A percentile compares a stretch with the other conserved stretches of the same genome.
Conservation (phyloP, 2,329 filamentous ascomycete genomes). For the Hymenoscyphus occultus region DNA sequence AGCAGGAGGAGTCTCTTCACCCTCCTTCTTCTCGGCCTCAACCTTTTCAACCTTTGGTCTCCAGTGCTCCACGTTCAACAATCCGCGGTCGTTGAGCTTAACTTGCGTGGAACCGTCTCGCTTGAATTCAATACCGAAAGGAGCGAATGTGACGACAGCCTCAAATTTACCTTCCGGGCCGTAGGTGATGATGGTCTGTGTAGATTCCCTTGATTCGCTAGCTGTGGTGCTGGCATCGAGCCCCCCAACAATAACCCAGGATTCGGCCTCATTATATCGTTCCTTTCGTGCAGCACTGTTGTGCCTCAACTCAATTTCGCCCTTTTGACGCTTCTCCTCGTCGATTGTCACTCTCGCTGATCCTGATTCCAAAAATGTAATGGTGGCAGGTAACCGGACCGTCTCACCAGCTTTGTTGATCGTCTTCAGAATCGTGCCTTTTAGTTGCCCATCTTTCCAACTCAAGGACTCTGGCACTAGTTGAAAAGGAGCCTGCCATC, state of each 20-base stretch:
- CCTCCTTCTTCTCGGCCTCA: constrained; percentile 37
- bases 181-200: constrained; percentile 73
- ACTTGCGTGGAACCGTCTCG: constrained; percentile 79
- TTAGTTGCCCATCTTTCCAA: constrained; percentile 76
- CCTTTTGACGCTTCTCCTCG: constrained; percentile 85
- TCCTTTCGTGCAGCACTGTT: constrained; percentile 84
- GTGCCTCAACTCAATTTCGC: constrained; percentile 83
- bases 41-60: constrained; percentile 71
- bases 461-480: constrained; percentile 69
- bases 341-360: constrained; percentile 84
- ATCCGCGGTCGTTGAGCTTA: constrained; percentile 83
- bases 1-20: constrained; percentile 42
- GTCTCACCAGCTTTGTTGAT: constrained; percentile 63
- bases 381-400: constrained; percentile 75
- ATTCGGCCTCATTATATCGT: constrained; percentile 86
- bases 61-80: constrained; percentile 96
- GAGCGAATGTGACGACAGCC: constrained; percentile 77
- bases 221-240: constrained; percentile 69
- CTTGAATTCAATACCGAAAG: constrained; percentile 83
- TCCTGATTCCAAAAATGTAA: constrained; percentile 88
- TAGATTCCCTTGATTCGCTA: constrained; percentile 62
- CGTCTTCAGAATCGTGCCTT: constrained; percentile 78
- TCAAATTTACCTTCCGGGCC: constrained; percentile 74
- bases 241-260: constrained; percentile 83
- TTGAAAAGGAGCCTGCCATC: constrained; percentile 78